phyloP scores from a whole-genome alignment of 257 asterid species.

The Striga asiatica region DNA sequence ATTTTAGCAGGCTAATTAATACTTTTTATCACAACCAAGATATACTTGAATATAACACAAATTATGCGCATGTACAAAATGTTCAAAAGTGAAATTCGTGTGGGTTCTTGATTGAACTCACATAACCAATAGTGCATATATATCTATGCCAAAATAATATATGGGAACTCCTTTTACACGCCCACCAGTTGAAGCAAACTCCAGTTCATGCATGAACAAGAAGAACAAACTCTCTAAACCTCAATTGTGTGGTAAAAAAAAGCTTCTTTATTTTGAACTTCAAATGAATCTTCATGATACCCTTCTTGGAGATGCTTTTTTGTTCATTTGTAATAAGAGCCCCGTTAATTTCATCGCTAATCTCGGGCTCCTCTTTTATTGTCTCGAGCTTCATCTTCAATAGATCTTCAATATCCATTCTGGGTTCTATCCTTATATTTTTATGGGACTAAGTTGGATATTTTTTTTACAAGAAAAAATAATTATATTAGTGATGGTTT shows the following conservation, averaged over 20 bases:
- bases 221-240: constrained; percentile 46
- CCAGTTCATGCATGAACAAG: neutral
- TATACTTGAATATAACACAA: no score
- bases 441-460: no score
- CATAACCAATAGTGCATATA: no score
- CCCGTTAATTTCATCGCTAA: neutral
- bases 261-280: constrained; percentile 34
- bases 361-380: constrained; percentile 47
- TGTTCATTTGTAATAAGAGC: constrained; percentile 7
- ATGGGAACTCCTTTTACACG: no score
- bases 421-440: constrained; percentile 27
- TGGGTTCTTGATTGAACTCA: no score
- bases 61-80: no score
- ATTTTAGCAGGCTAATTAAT: no score
- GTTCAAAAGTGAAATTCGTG: no score
- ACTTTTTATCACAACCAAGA: no score
- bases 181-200: neutral
- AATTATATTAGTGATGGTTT: no score
- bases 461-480: no score
- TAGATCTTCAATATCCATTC: constrained; percentile 52
- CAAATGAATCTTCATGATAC: neutral
- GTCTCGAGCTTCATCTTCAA: constrained; percentile 70
- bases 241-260: constrained; percentile 30
- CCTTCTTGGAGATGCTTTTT: constrained; percentile 6
- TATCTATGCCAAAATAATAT: no score